Percentiles rank a stretch among this genome's conserved stretches.
phyloP scores from a whole-genome alignment of 2,329 filamentous ascomycete genomes.

The Juglanconis juglandina region DNA sequence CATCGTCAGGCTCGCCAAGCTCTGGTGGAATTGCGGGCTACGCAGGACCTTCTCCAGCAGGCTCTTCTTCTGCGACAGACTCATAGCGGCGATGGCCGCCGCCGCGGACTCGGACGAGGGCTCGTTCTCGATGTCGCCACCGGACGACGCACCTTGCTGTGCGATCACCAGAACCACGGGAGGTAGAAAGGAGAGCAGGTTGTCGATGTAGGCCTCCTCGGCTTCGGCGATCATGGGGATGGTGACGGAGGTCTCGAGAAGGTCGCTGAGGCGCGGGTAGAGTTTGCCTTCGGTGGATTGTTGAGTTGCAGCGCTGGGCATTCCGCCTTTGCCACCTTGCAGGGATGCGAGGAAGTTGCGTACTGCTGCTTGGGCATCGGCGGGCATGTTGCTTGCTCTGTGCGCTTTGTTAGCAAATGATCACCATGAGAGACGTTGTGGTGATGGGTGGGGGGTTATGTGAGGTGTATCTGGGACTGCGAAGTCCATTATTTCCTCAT shows the following conservation, averaged over 20 bases:
- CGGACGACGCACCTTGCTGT: conserved; percentile 53
- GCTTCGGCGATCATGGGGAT: conserved; percentile 69
- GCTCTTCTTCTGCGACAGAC: conserved; percentile 70
- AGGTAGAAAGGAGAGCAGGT: conserved; percentile 74
- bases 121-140: conserved; percentile 57
- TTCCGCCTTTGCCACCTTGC: conserved; percentile 47
- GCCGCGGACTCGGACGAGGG: conserved; percentile 66
- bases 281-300: conserved; percentile 52
- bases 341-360: conserved; percentile 87
- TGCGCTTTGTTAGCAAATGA: conserved; percentile 23
- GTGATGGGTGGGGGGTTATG: conserved; percentile 20
- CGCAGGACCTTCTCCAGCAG: conserved; percentile 78
- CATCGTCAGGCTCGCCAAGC: conserved; percentile 77
- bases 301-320: conserved; percentile 31
- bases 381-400: conserved; percentile 58
- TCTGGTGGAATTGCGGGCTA: conserved; percentile 88
- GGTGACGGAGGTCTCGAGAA: conserved; percentile 75
- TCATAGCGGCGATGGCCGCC: conserved; percentile 71
- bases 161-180: conserved; percentile 73
- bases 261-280: conserved; percentile 81
- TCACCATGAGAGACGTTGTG: not conserved
- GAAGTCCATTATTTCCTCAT: conserved; percentile 15
- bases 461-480: conserved; percentile 5
- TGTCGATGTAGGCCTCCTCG: conserved; percentile 65
- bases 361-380: conserved; percentile 74